Evolutionary conservation across 208 protist genomes (phyloP), one percentile per base, ranked within the genome.

Genomic region (Paratrypanosoma confusum): DNA sequence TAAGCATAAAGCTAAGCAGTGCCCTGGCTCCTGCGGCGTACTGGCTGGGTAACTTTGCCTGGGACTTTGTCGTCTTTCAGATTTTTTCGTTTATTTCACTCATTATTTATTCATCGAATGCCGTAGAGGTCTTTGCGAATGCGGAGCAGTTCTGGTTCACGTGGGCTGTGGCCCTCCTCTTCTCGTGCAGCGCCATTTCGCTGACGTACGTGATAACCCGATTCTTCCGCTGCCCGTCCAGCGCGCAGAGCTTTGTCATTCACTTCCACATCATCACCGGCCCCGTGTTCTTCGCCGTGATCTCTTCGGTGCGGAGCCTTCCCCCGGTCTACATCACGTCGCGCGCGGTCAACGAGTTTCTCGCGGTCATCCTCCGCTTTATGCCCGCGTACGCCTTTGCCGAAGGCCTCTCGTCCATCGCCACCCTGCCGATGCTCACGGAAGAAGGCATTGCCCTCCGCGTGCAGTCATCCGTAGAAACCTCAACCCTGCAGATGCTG

Each of bases 11-110:
- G 32, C 39, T 42, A 23, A 31, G 35, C 16, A 49, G 42, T 16
- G 43, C 29, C 27, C 16, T 65, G 21, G 27, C 17, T 0, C 40
- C 39, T 17, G 6, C 17, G 11, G 49, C 26, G 3, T 65, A 48
- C 29, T 65, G 57, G 57, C 1, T 39, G 11, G 47, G 41, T 20
- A 65, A 57, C 26, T 65, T 59, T 41, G 40, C 38, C 1, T 65
- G 47, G 26, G 57, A 65, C 42, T 26, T 55, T 17, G 3, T 45
- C 1, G 29, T 18, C 24, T 59, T 54, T 37, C 23, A 53, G 26
- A 31, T 47, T 16, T 49, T 49, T 14, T 4, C 35, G 8, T 23
- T 57, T 8, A 10, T 48, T 20, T 25, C 16, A 24, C 3, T 54
- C 13, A 13, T 54, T 16, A 27, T 60, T 3, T 54, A 28, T 36